Conservation (phyloP, 768 basidiomycete species). For the Lentinula sp. region DNA sequence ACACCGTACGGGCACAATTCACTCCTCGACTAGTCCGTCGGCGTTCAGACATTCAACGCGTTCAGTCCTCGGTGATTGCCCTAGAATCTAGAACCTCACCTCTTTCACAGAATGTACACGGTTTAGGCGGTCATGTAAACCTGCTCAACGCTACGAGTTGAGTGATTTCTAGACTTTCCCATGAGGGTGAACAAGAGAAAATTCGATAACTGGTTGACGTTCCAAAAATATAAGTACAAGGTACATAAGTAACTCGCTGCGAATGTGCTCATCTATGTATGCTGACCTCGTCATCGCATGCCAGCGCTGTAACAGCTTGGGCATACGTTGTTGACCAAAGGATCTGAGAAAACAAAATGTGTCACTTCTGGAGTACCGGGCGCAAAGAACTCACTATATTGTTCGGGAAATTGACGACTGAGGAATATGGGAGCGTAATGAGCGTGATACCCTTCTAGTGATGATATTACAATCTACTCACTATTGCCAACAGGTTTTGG, state of each 20-base stretch:
- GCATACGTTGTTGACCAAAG: constrained; percentile 27
- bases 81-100: background rate
- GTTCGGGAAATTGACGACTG: constrained; percentile 69
- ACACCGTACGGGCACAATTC: background rate
- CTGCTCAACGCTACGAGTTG: background rate
- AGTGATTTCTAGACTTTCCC: background rate
- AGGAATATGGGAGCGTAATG: background rate
- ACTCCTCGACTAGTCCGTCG: background rate
- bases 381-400: constrained; percentile 46
- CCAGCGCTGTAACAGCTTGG: constrained; percentile 19
- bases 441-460: background rate
- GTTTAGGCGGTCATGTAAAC: background rate
- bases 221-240: background rate
- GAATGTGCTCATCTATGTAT: background rate
- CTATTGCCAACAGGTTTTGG: constrained; percentile 72
- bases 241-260: background rate
- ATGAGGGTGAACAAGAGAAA: background rate
- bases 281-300: background rate
- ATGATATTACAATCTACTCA: constrained; percentile 28
- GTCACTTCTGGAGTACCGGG: constrained; percentile 4
- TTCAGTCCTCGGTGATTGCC: background rate
- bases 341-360: constrained; percentile 20
- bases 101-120: background rate
- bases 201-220: background rate
- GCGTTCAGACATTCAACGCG: background rate